Evolutionary conservation across 257 asterid species (phyloP).

Genomic region (Plectranthus barbatus): DNA sequence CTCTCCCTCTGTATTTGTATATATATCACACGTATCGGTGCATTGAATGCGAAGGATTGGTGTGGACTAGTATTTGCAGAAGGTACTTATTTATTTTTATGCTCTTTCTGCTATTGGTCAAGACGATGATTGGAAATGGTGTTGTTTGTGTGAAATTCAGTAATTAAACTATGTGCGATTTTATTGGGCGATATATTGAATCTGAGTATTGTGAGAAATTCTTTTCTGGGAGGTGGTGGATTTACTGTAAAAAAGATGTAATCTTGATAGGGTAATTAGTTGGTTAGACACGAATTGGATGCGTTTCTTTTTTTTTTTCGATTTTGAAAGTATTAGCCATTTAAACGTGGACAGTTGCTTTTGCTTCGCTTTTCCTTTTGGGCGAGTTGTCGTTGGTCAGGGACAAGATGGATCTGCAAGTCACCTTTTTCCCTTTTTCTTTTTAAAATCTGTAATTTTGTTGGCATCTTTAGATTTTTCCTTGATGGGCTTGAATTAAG

Average conservation of each 20-base stretch:
- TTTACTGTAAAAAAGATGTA: neutral
- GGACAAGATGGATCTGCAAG: slow-evolving; percentile 51
- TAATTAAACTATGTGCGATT: neutral
- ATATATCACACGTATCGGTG: neutral
- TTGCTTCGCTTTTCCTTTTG: slow-evolving; percentile 28
- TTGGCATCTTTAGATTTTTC: slow-evolving; percentile 22
- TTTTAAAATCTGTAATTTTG: slow-evolving; percentile 18
- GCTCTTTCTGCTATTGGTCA: neutral
- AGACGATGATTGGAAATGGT: slow-evolving; percentile 2
- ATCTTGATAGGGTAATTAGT: neutral
- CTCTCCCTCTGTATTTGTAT: neutral
- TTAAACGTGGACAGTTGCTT: slow-evolving; percentile 26
- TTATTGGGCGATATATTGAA: neutral
- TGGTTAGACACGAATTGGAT: neutral
- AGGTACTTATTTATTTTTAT: slow-evolving; percentile 10
- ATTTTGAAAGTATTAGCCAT: slow-evolving; percentile 19
- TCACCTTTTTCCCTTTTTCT: slow-evolving; percentile 22
- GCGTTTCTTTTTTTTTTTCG: slow-evolving; percentile 15
- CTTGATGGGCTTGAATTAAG: neutral
- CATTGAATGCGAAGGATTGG: slow-evolving; percentile 18
- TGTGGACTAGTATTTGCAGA: slow-evolving; percentile 3
- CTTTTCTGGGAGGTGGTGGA: neutral
- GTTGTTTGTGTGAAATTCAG: neutral
- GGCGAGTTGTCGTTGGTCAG: slow-evolving; percentile 44
- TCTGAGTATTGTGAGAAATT: neutral